Evolutionary conservation across 768 basidiomycete genomes (phyloP).

Genomic region (Stropharia rugosoannulata): DNA sequence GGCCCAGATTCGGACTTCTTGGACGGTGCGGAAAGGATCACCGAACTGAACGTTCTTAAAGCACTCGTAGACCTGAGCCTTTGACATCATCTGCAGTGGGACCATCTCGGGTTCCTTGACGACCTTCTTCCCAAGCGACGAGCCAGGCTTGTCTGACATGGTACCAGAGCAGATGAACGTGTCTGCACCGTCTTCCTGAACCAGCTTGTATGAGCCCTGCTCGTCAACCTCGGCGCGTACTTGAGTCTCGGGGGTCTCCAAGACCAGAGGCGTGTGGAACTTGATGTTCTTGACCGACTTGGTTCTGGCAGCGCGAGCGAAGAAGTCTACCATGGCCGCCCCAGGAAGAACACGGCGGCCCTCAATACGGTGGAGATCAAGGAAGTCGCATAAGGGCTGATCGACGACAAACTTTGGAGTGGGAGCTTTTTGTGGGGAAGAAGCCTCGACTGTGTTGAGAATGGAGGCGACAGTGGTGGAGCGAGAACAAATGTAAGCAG

Average conservation of each 20-base stretch:
- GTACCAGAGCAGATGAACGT: conserved; percentile 29
- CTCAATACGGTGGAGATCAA: conserved; percentile 33
- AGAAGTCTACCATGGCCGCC: conserved; percentile 31
- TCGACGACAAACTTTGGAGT: conserved; percentile 24
- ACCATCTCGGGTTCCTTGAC: conserved; percentile 18
- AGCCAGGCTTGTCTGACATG: conserved; percentile 13
- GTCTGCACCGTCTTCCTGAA: conserved; percentile 17
- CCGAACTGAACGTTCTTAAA: conserved; percentile 35
- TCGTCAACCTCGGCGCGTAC: conserved; percentile 21
- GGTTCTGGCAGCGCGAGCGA: conserved; percentile 18
- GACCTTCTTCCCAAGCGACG: conserved; percentile 13
- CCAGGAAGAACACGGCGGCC: conserved; percentile 33
- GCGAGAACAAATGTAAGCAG: conserved; percentile 26
- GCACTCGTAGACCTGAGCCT: conserved; percentile 25
- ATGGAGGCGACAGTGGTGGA: conserved; percentile 17
- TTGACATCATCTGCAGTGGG: conserved; percentile 25
- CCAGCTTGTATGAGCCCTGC: conserved; percentile 22
- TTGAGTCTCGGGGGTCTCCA: conserved; percentile 22
- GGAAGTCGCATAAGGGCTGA: conserved; percentile 24
- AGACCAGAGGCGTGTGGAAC: conserved; percentile 30
- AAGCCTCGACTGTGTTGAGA: conserved; percentile 4
- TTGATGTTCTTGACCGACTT: conserved; percentile 25
- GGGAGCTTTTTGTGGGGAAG: background rate
- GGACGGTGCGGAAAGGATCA: conserved; percentile 30
- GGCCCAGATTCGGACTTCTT: conserved; percentile 27